Evolutionary conservation across 352 stramenopile genomes (phyloP).

Genomic region (Phytophthora litchii): DNA sequence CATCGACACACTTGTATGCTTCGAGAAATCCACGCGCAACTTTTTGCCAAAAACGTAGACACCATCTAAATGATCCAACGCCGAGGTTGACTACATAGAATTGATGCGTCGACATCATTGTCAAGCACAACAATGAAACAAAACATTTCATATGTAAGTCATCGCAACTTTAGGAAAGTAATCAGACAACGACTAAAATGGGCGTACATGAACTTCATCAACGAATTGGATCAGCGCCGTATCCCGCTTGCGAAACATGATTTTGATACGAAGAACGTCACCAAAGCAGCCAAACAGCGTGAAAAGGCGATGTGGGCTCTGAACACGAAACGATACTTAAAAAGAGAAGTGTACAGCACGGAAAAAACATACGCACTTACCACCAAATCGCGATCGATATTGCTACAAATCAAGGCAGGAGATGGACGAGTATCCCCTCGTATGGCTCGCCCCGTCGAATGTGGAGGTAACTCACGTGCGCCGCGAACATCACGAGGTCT

Average conservation of each 20-base stretch:
- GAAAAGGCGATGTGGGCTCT: conserved; percentile 74
- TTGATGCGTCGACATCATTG: not conserved
- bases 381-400: conserved; percentile 70
- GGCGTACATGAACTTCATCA: conserved; percentile 73
- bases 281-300: conserved; percentile 88
- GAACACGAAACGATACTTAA: conserved; percentile 7
- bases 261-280: conserved; percentile 83
- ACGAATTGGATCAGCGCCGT: conserved; percentile 83
- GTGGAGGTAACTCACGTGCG: conserved; percentile 43
- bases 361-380: conserved; percentile 33
- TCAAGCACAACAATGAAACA: conserved; percentile 9
- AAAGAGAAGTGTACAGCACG: conserved; percentile 2
- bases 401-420: conserved; percentile 84
- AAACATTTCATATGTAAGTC: conserved; percentile 13
- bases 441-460: conserved; percentile 68
- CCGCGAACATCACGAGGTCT: conserved; percentile 31
- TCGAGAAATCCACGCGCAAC: conserved; percentile 83
- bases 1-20: conserved; percentile 84
- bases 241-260: conserved; percentile 89
- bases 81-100: conserved; percentile 69
- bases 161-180: not conserved
- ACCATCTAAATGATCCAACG: conserved; percentile 78
- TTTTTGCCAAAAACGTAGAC: conserved; percentile 81
- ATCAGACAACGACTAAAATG: not conserved
- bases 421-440: conserved; percentile 62